Percentiles rank a stretch among this genome's conserved stretches.
Conservation (phyloP, 768 basidiomycete genomes). For the Mrakia frigida region DNA sequence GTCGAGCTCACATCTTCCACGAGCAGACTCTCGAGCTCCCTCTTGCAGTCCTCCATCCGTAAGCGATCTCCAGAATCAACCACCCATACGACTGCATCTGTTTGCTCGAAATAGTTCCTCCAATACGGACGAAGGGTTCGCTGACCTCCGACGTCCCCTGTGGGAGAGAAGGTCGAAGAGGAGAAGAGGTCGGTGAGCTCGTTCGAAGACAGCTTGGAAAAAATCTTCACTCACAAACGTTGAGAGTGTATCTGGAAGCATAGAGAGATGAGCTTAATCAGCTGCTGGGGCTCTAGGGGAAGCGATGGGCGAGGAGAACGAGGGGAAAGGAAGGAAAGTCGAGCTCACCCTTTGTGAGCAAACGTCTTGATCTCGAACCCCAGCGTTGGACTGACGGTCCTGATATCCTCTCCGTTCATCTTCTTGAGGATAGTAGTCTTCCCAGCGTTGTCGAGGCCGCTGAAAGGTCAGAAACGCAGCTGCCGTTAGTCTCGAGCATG, state of each 20-base stretch:
- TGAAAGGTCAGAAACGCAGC: conserved; percentile 41
- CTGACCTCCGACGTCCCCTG: conserved; percentile 99
- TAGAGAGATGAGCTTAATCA: not conserved
- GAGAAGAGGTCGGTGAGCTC: conserved; percentile 4
- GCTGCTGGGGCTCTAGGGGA: not conserved
- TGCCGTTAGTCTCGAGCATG: not conserved
- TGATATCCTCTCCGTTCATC: conserved; percentile 85
- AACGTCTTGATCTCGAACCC: conserved; percentile 99
- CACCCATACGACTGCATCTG: conserved; percentile 97
- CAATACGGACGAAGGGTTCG: conserved; percentile 93
- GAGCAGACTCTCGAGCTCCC: conserved; percentile 77
- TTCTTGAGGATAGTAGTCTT: conserved; percentile 98
- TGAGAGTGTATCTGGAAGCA: conserved; percentile 60
- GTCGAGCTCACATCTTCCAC: conserved; percentile 73
- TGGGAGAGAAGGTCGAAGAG: conserved; percentile 23
- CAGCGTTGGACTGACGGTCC: conserved; percentile 80
- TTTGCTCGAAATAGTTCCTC: conserved; percentile 98
- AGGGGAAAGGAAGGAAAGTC: conserved; percentile 36
- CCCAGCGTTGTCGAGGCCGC: conserved; percentile 95
- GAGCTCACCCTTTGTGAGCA: conserved; percentile 71
- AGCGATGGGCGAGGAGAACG: not conserved
- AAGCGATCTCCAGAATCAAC: conserved; percentile 91
- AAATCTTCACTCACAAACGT: conserved; percentile 59
- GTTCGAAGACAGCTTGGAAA: not conserved
- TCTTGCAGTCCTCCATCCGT: conserved; percentile 82